A percentile compares a stretch with the other conserved stretches of the same genome.
phyloP scores from a whole-genome alignment of 164 flowering plant genomes.

The Sedum album region DNA sequence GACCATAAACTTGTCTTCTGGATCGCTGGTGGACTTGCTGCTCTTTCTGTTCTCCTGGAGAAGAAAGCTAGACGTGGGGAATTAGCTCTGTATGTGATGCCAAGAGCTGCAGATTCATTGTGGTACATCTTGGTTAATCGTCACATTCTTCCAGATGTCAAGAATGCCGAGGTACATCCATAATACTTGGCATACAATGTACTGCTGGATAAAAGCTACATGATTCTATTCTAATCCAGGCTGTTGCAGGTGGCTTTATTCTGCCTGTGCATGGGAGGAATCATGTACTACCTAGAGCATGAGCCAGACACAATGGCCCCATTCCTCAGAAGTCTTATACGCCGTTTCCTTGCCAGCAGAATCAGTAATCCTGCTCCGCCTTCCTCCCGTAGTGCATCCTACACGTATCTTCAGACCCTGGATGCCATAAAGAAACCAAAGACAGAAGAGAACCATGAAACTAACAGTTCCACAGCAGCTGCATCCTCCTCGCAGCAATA shows the following conservation, averaged over 20 bases:
- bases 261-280: constrained; percentile 89
- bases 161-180: constrained; percentile 76
- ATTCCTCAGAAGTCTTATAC: constrained; percentile 75
- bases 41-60: constrained; percentile 84
- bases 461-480: constrained; percentile 25
- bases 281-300: constrained; percentile 87
- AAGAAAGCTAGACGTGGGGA: constrained; percentile 84
- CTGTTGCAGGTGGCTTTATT: constrained; percentile 64
- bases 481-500: constrained; percentile 52
- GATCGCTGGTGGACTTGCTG: constrained; percentile 78
- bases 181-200: neutral
- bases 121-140: constrained; percentile 91
- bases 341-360: constrained; percentile 90
- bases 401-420: constrained; percentile 50
- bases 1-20: constrained; percentile 94
- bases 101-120: constrained; percentile 86
- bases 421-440: constrained; percentile 50
- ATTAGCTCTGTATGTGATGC: constrained; percentile 90
- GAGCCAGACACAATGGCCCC: constrained; percentile 99
- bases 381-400: constrained; percentile 41
- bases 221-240: constrained; percentile 1
- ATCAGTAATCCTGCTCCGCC: constrained; percentile 71
- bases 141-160: constrained; percentile 70
- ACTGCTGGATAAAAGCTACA: neutral
- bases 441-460: constrained; percentile 20